These are phyloP conservation scores for Protomyces pachydermus DNA, from an alignment of 1,139 yeast species.

Conservation along the genomic window DNA sequence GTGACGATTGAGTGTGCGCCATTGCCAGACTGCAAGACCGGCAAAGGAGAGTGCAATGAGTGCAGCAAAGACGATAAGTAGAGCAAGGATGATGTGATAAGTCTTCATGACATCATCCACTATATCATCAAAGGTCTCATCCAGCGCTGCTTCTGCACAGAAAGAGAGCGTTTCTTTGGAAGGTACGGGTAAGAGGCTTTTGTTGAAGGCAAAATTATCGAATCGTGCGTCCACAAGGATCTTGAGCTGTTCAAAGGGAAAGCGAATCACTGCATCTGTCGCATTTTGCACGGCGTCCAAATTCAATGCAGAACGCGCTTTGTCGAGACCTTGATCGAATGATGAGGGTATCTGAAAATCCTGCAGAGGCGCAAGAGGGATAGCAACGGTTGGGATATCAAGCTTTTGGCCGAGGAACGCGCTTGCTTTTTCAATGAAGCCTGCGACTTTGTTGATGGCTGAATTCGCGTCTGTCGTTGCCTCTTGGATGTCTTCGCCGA, in stretches of 20 bases:
- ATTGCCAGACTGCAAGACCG: constrained; percentile 47
- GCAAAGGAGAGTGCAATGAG: constrained; percentile 44
- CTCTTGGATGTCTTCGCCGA: constrained; percentile 57
- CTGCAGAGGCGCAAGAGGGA: constrained; percentile 49
- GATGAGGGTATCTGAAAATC: constrained; percentile 60
- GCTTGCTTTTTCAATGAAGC: constrained; percentile 44
- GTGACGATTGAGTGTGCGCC: constrained; percentile 45
- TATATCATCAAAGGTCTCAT: constrained; percentile 38
- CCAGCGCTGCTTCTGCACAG: constrained; percentile 34
- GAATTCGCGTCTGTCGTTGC: constrained; percentile 57
- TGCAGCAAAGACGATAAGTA: constrained; percentile 44
- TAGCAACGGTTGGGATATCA: constrained; percentile 45
- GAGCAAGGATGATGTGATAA: constrained; percentile 43
- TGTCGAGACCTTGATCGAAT: constrained; percentile 51
- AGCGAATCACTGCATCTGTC: constrained; percentile 46
- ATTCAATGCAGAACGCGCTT: constrained; percentile 40
- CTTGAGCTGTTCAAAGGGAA: constrained; percentile 54
- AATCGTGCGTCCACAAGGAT: constrained; percentile 26
- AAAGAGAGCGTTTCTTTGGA: constrained; percentile 30
- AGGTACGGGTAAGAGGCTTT: constrained; percentile 36
- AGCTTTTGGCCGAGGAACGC: constrained; percentile 50
- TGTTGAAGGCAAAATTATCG: constrained; percentile 30
- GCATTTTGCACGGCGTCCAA: constrained; percentile 51
- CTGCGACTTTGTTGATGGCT: constrained; percentile 44
- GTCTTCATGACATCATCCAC: constrained; percentile 39